Conservation (phyloP, 2,329 filamentous ascomycete species). For the Dothidotthia symphoricarpi region DNA sequence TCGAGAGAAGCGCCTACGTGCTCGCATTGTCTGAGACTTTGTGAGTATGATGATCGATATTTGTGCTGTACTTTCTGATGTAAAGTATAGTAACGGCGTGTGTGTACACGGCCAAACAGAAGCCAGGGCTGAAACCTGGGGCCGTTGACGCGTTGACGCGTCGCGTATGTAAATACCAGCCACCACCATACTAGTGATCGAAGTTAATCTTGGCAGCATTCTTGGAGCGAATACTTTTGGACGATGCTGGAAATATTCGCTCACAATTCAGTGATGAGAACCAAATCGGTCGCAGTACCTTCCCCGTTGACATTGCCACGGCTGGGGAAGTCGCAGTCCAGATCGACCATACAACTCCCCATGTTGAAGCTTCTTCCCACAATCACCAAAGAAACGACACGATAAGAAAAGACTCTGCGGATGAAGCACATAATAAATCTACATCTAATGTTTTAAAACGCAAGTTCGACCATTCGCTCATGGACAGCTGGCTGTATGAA, state of each 20-base stretch:
- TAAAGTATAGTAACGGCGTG: slow-evolving; percentile 25
- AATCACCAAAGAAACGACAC: background rate
- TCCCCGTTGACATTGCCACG: slow-evolving; percentile 1
- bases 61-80: slow-evolving; percentile 9
- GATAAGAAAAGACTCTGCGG: background rate
- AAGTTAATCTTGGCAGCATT: slow-evolving; percentile 25
- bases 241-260: slow-evolving; percentile 26
- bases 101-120: slow-evolving; percentile 34
- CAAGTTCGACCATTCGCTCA: slow-evolving; percentile 17
- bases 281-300: background rate
- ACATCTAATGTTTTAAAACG: slow-evolving; percentile 24
- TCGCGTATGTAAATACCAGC: slow-evolving; percentile 27
- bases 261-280: slow-evolving; percentile 18
- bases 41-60: slow-evolving; percentile 17
- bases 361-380: background rate
- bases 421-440: background rate
- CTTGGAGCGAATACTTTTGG: slow-evolving; percentile 32
- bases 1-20: slow-evolving; percentile 33
- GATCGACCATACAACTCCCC: background rate
- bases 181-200: background rate
- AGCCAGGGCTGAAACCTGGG: slow-evolving; percentile 35
- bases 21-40: slow-evolving; percentile 34
- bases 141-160: slow-evolving; percentile 36
- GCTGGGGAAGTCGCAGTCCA: slow-evolving; percentile 1
- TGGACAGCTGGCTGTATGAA: slow-evolving; percentile 17